Evolutionary conservation across 306 rosid genomes (phyloP), one percentile per base, ranked within the genome.

Genomic region (Rubus parviflorus): DNA sequence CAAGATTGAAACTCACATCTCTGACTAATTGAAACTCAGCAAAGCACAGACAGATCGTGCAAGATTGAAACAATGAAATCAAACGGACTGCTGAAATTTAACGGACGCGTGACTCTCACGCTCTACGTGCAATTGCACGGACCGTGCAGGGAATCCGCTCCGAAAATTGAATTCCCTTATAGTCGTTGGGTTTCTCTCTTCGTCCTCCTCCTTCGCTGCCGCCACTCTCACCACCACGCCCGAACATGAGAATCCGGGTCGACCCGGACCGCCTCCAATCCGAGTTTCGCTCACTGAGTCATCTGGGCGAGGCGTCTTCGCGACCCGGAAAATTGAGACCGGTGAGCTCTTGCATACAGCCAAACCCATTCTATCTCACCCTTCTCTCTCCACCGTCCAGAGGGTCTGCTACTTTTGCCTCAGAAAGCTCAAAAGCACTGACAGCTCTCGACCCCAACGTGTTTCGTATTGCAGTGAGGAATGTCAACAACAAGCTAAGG

Each of bases 261-360:
- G 75, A 77, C 72, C 79, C 71, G 84, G 42, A 30, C 90, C 90
- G 45, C 98, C 93, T 40, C 98, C 97, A 5, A 88, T 92, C 73
- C 92, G 83, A 58, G 98, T 92, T 45, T 85, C 74, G 5, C 81
- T 88, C 70, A 92, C 98, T n/a, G 88, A 82, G 70, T 81, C 92
- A 0, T 87, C 88, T 13, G 96, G 98, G 38, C 91, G 98, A 13
- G 97, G 93, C 14, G 92, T 92, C 35, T 92, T 94, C 77, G 92
- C 96, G 46, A 89, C 91, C 19, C 92, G 95, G 77, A 79, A 78
- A 68, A 94, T 94, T 79, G 86, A 73, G 38, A 62, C 90, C 52
- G 97, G 95, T 19, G 93, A 90, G 70, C 92, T 89, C 76, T 75
- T 94, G 52, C 98, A 94, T 84, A 87, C 94, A 1, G 95, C 96